Evolutionary conservation across 163 green algal species (phyloP).

Genomic region (Chlorella variabilis): DNA sequence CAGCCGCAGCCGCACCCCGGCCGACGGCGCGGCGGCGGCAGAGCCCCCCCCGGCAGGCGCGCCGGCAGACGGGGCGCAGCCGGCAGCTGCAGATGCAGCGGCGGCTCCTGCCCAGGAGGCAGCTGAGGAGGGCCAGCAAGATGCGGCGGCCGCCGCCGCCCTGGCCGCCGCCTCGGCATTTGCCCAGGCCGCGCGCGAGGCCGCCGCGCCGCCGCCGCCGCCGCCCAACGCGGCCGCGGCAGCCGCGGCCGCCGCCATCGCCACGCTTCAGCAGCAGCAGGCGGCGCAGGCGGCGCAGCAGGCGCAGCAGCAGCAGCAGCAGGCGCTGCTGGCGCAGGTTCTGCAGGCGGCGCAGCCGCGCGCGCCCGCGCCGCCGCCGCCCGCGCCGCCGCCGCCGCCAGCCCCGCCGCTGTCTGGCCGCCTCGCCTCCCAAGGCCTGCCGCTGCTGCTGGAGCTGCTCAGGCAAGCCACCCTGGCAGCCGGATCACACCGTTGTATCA

Average conservation of each 20-base stretch:
- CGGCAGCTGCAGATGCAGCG: too few species aligned
- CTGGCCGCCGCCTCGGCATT: background rate
- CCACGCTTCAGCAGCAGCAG: background rate
- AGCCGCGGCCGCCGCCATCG: background rate
- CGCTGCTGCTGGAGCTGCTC: constrained; percentile 25
- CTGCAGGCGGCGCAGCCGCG: background rate
- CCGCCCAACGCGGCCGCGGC: too few species aligned
- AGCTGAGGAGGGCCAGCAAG: too few species aligned
- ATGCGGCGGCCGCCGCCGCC: too few species aligned
- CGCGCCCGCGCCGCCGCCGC: background rate
- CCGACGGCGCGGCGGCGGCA: background rate
- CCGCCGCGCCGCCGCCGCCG: too few species aligned
- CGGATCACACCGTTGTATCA: too few species aligned
- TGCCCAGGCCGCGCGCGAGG: background rate
- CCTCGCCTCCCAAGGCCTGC: constrained; percentile 12
- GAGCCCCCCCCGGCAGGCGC: background rate
- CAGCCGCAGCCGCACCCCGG: background rate
- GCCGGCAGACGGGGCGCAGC: too few species aligned
- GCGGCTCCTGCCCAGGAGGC: too few species aligned
- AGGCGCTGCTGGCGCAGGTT: constrained; percentile 17
- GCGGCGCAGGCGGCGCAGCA: background rate
- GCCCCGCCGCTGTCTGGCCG: background rate
- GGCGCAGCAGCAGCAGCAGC: constrained; percentile 14
- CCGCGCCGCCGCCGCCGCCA: background rate
- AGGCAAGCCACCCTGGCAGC: constrained; percentile 2